Evolutionary conservation across 1,139 yeast genomes (phyloP), one percentile per base, ranked within the genome.

Genomic region (Debaryomyces psychrophilus): DNA sequence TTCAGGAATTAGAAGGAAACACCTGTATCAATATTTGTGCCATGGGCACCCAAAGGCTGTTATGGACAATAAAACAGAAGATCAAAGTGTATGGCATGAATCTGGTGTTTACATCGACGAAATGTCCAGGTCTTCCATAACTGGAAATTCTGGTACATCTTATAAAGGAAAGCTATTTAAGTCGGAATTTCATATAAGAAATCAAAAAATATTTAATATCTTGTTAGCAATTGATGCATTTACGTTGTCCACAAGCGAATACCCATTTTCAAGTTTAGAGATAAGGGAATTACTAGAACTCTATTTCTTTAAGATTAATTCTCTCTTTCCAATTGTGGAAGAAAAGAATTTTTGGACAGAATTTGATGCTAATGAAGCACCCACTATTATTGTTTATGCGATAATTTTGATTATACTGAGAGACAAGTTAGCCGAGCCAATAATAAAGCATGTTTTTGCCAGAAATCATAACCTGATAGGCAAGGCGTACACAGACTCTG

Each of bases 251-350:
- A 59, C 62, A 27, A 56, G 60, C 0, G 58, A 56, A 23, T 64
- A 54, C 41, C 59, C 55, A 8, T 58, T 71, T 27, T 49, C 55
- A 8, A 39, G 48, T 8, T 47, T 49, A 4, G 69, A 70, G 41
- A 57, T 59, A 23, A 49, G 50, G 14, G 51, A 55, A 42, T 52
- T 71, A 29, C 38, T 68, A 4, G 58, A 62, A 38, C 37, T 71
- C 3, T 71, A 60, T 50, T 69, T 71, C 49, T 56, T 51, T 47
- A 68, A 69, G 45, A 48, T 70, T 26, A 70, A 71, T 54, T 55
- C 60, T n/a, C 53, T 71, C 2, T 64, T 71, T 45, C 75, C 76
- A 1, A 51, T 71, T 6, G 60, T 71, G 4, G 59, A 62, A 33
- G 69, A 62, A 41, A 28, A 44, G 14, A 44, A 48, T 25, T 71